phyloP scores from a whole-genome alignment of 257 asterid genomes.

The Gardenia jasminoides region DNA sequence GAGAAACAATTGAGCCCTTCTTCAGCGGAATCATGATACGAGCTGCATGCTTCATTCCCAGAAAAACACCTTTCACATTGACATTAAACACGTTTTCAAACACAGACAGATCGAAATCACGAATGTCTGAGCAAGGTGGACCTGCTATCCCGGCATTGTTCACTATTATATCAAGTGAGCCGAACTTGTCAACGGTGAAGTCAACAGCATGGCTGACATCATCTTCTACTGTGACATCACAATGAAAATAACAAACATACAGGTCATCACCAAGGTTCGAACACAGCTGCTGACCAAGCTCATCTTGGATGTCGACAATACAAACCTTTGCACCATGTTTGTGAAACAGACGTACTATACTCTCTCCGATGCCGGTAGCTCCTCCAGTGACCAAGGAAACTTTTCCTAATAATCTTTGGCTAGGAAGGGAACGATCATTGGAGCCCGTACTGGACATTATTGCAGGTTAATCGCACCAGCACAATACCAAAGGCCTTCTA shows the following conservation, averaged over 20 bases:
- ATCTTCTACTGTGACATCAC: constrained; percentile 71
- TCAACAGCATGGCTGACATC: constrained; percentile 72
- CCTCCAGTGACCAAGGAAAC: constrained; percentile 94
- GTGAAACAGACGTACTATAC: constrained; percentile 68
- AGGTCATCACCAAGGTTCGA: constrained; percentile 35
- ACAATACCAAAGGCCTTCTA: neutral
- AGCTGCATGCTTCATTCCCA: constrained; percentile 94
- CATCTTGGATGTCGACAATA: constrained; percentile 70
- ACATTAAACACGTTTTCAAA: constrained; percentile 65
- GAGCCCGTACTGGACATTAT: constrained; percentile 8
- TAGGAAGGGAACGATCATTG: constrained; percentile 7
- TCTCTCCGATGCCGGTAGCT: constrained; percentile 84
- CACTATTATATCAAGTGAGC: constrained; percentile 77
- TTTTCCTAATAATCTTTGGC: constrained; percentile 60
- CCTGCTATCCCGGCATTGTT: constrained; percentile 86
- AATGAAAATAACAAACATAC: constrained; percentile 41
- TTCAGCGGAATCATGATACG: constrained; percentile 74
- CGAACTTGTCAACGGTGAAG: constrained; percentile 56
- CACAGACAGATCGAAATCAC: constrained; percentile 49
- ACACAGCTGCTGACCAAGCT: constrained; percentile 44
- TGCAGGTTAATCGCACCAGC: neutral
- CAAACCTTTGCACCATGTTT: constrained; percentile 86
- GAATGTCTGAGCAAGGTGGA: constrained; percentile 74
- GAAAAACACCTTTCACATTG: constrained; percentile 73
- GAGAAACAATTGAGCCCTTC: constrained; percentile 72